These are phyloP conservation scores for Cercospora beticola DNA, from an alignment of 2,329 filamentous ascomycete species.

Conservation along the genomic window DNA sequence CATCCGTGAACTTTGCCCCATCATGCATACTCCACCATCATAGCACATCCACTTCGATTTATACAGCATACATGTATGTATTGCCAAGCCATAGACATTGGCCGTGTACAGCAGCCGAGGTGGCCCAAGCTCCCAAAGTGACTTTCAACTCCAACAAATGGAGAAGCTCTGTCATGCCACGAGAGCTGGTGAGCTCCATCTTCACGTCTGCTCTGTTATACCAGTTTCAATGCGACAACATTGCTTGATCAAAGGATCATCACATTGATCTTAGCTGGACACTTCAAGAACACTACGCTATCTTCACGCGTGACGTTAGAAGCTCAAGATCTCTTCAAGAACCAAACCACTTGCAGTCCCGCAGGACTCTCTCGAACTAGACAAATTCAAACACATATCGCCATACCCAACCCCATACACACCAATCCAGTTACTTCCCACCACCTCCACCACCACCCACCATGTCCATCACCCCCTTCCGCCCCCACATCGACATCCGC, in stretches of 20 bases:
- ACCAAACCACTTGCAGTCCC: background rate
- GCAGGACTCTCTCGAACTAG: background rate
- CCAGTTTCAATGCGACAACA: too few relatives aligned
- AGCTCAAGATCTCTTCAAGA: background rate
- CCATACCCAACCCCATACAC: background rate
- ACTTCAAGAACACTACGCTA: too few relatives aligned
- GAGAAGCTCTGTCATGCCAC: background rate
- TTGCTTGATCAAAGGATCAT: too few relatives aligned
- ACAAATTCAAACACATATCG: background rate
- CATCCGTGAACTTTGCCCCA: background rate
- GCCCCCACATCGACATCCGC: conserved; percentile 37
- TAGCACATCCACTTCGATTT: background rate
- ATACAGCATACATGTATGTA: too few relatives aligned
- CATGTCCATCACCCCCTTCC: conserved; percentile 36
- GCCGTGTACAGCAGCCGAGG: background rate
- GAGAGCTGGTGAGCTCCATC: background rate
- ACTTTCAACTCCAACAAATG: background rate
- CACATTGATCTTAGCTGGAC: too few relatives aligned
- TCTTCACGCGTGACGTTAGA: background rate
- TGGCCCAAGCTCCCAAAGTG: background rate
- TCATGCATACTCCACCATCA: background rate
- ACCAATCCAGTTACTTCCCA: background rate
- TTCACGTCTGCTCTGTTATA: background rate
- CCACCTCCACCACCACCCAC: background rate
- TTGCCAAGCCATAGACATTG: background rate